phyloP scores from a whole-genome alignment of 2,329 filamentous ascomycete species.

The Aspergillus cejpii region DNA sequence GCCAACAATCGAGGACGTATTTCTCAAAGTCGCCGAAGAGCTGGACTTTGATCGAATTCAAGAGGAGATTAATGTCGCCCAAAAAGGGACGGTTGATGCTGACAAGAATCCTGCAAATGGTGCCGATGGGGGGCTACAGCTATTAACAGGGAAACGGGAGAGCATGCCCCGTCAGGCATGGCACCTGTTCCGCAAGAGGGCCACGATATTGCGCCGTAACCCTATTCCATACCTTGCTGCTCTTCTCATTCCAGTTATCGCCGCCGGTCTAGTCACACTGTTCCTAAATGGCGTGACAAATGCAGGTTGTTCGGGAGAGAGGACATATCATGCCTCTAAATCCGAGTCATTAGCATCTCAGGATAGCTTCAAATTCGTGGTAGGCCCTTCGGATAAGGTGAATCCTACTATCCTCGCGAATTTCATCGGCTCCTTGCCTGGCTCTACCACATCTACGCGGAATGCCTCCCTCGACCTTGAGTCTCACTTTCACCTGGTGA shows the following conservation, averaged over 20 bases:
- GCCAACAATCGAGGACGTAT: conserved; percentile 88
- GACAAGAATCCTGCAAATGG: conserved; percentile 11
- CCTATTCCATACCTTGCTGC: conserved; percentile 69
- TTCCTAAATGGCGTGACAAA: conserved; percentile 58
- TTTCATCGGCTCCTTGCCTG: conserved; percentile 11
- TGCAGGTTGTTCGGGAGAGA: conserved; percentile 47
- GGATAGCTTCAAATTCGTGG: conserved; percentile 29
- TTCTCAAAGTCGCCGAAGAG: conserved; percentile 78
- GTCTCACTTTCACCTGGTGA: conserved; percentile 47
- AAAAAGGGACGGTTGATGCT: conserved; percentile 10
- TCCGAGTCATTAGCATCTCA: conserved; percentile 26
- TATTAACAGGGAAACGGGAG: conserved; percentile 63
- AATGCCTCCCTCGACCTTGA: conserved; percentile 31
- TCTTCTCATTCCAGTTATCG: conserved; percentile 69
- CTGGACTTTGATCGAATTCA: conserved; percentile 40
- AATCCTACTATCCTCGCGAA: conserved; percentile 18
- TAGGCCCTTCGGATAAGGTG: conserved; percentile 33
- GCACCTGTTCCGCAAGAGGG: conserved; percentile 71
- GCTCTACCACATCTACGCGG: conserved; percentile 25
- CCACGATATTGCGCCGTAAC: conserved; percentile 70
- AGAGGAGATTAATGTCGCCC: conserved; percentile 6
- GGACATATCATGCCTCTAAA: conserved; percentile 16
- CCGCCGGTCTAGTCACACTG: conserved; percentile 70
- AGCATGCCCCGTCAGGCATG: conserved; percentile 62
- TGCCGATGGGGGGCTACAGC: conserved; percentile 28